phyloP scores from a whole-genome alignment of 2,329 filamentous ascomycete species.

The Colletotrichum euphorbiae region DNA sequence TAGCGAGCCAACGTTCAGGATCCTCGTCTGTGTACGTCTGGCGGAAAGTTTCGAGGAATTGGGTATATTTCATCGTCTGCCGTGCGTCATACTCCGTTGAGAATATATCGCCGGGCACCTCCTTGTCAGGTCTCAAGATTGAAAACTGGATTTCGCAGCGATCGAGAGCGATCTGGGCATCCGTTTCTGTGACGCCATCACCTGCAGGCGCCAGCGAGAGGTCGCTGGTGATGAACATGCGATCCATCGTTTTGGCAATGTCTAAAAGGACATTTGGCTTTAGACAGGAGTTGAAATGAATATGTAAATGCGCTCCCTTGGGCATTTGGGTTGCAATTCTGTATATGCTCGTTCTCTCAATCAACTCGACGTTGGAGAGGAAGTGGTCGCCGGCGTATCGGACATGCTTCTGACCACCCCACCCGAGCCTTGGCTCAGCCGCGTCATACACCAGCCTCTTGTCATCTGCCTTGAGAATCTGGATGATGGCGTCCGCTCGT shows the following conservation, averaged over 20 bases:
- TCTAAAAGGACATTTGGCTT: conserved; percentile 69
- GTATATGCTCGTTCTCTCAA: conserved; percentile 68
- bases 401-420: conserved; percentile 57
- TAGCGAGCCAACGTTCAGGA: conserved; percentile 65
- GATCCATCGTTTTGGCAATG: conserved; percentile 64
- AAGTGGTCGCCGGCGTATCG: conserved; percentile 68
- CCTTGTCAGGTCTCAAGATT: conserved; percentile 47
- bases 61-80: conserved; percentile 56
- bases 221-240: conserved; percentile 78
- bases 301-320: conserved; percentile 79
- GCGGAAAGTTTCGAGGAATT: conserved; percentile 54
- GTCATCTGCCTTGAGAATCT: conserved; percentile 52
- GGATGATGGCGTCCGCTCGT: conserved; percentile 55
- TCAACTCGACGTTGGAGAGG: conserved; percentile 64
- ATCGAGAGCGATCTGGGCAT: conserved; percentile 39
- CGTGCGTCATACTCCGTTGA: conserved; percentile 57
- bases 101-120: conserved; percentile 61
- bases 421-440: conserved; percentile 50
- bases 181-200: conserved; percentile 25
- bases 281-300: conserved; percentile 83
- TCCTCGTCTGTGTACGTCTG: conserved; percentile 42
- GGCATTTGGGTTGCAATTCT: conserved; percentile 69
- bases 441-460: conserved; percentile 50
- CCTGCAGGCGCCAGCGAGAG: conserved; percentile 51
- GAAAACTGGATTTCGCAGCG: conserved; percentile 73